Percentiles rank a stretch among this genome's conserved stretches.
Conservation (phyloP, 2,329 filamentous ascomycete genomes). For the Phialophora chinensis region DNA sequence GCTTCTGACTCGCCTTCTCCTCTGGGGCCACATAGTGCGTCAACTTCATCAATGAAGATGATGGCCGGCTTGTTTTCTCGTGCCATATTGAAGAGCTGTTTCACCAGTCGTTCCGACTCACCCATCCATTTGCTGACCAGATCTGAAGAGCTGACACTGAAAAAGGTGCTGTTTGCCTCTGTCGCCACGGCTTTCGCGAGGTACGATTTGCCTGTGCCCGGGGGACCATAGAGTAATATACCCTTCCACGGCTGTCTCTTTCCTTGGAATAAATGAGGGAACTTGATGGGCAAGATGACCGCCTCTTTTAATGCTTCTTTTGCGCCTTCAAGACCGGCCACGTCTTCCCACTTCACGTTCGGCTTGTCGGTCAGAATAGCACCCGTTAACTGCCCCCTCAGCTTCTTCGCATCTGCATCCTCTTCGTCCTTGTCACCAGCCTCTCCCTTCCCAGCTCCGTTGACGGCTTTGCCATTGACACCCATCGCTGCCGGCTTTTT, state of each 20-base stretch:
- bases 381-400: constrained; percentile 85
- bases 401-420: constrained; percentile 94
- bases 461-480: constrained; percentile 58
- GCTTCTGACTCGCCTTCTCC: constrained; percentile 97
- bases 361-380: constrained; percentile 95
- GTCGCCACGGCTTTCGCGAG: constrained; percentile 96
- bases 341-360: constrained; percentile 97
- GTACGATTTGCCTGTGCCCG: constrained; percentile 97
- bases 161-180: constrained; percentile 98
- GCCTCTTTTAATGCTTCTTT: constrained; percentile 98
- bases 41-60: constrained; percentile 98
- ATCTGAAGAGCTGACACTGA: constrained; percentile 96
- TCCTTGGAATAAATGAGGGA: constrained; percentile 92
- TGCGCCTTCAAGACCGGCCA: constrained; percentile 88
- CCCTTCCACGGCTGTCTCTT: constrained; percentile 99
- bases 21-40: constrained; percentile 86
- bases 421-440: constrained; percentile 69
- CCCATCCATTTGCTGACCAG: constrained; percentile 99
- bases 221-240: constrained; percentile 92
- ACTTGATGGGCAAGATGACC: constrained; percentile 96
- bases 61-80: constrained; percentile 97
- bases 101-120: constrained; percentile 95
- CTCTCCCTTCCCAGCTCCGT: constrained; percentile 62
- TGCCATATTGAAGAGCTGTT: constrained; percentile 96
- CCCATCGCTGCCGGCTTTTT: constrained; percentile 60